Evolutionary conservation across 2,329 filamentous ascomycete genomes (phyloP), one percentile per base, ranked within the genome.

Genomic region (Malbranchea zuffiana): DNA sequence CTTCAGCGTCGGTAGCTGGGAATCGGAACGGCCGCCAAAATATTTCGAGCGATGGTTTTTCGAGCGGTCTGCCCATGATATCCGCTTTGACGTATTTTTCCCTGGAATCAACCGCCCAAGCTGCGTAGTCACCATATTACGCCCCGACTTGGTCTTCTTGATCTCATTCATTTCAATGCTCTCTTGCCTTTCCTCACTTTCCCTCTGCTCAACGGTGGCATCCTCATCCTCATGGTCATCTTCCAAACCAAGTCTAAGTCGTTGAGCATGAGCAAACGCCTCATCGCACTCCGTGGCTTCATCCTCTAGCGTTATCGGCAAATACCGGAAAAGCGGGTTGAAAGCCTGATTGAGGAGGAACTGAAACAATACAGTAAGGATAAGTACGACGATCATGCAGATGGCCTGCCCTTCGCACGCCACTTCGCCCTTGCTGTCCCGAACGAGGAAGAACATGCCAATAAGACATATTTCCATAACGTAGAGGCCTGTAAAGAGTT

Each of bases 281-380:
- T 88, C 77, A 48, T 98, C 90, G 5, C 88, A 79, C n/a, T 83
- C 66, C 1, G 90, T 83, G 2, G 90, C 90, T 53, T 95, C 88
- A 45, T 96, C 90, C 56, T 98, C 90, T 38, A 96, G 77, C 0
- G 88, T 96, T 45, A 96, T 92, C 0, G 90, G 90, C 3, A 98
- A 66, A 51, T 94, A 94, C 25, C 81, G 75, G 54, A 93, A 79
- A 6, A 98, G 69, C 2, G 90, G 88, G 0, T 75, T 74, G 48
- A 98, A 96, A 0, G 86, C 82, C 37, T 68, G 65, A 56, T 94
- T 94, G 35, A 96, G 68, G 1, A 92, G 63, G 26, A 80, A 59
- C 54, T 98, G 90, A 50, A 82, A 98, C 3, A 84, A 50, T 1
- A 72, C 60, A 0, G 90, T 98, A 8, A 88, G 63, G 30, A 76